phyloP scores from a whole-genome alignment of 2,329 filamentous ascomycete species.

The Stagonosporopsis vannaccii region DNA sequence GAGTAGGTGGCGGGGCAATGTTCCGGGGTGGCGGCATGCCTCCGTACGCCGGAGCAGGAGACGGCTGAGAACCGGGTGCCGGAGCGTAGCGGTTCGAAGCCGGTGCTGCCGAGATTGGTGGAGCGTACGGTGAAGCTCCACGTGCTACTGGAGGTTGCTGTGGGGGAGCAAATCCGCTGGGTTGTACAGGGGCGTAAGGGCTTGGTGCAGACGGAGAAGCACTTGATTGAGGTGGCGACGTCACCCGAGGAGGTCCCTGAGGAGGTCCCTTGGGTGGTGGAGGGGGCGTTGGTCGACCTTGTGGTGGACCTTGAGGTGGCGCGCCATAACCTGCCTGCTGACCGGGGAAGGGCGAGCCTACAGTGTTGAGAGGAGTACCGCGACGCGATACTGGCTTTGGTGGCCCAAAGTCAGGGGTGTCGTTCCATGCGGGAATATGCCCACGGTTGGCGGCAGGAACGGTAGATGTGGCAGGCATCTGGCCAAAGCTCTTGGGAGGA shows the following conservation, averaged over 20 bases:
- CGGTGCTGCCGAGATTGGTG: slow-evolving; percentile 74
- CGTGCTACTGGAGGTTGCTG: slow-evolving; percentile 69
- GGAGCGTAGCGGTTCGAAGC: slow-evolving; percentile 68
- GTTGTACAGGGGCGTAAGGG: slow-evolving; percentile 67
- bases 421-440: slow-evolving; percentile 88
- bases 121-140: slow-evolving; percentile 85
- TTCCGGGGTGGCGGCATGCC: slow-evolving; percentile 52
- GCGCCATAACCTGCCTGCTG: slow-evolving; percentile 57
- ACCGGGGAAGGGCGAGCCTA: slow-evolving; percentile 78
- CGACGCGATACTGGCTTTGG: slow-evolving; percentile 75
- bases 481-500: slow-evolving; percentile 70
- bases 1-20: slow-evolving; percentile 54
- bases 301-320: slow-evolving; percentile 63
- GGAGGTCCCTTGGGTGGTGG: slow-evolving; percentile 79
- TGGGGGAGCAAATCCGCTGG: slow-evolving; percentile 54
- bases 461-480: slow-evolving; percentile 65
- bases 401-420: slow-evolving; percentile 78
- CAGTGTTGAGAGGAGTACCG: slow-evolving; percentile 74
- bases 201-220: slow-evolving; percentile 56
- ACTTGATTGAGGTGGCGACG: slow-evolving; percentile 68
- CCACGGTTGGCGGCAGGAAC: slow-evolving; percentile 72
- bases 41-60: slow-evolving; percentile 42
- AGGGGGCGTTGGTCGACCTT: slow-evolving; percentile 70
- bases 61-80: slow-evolving; percentile 65
- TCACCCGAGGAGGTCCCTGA: slow-evolving; percentile 60